Base-by-base conservation (phyloP, 129 eudicot genomes). In the Daucus carota region DNA sequence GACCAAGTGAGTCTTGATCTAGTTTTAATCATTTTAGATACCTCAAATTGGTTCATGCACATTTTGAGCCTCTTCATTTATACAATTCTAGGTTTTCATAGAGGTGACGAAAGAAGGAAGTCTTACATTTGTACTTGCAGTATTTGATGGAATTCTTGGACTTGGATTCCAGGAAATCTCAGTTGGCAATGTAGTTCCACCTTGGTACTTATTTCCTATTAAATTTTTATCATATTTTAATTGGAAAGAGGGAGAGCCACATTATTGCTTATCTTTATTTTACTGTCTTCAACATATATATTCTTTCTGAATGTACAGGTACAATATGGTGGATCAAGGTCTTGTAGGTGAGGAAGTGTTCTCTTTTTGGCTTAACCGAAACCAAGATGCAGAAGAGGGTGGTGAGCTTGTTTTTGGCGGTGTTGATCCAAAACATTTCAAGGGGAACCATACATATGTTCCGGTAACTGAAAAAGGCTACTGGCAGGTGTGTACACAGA, bases 141-240 rank as follows among this genome's bases (percentile, higher is more conserved):
- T 85, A 36, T 88, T 88, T 67, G 92, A 88, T 72, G 92, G 92
- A 43, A 83, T 88, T 34, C 80, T 88, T 68, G 92, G 92, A 66
- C 90, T 88, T 74, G 90, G 89, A 65, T 88, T 85, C 80, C 86
- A 76, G 80, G 82, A 79, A 57, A 76, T 84, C 62, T 80, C 86
- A 32, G 83, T 77, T 42, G 90, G 83, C 12, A 76, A 62, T 28
- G 89, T 80, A 22, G 79, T 81, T 76, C 92, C 89, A 38, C 84
- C 85, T 46, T 87, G 92, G 92, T 87, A 83, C 9, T 70, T 70
- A 16, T 10, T 70, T 22, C 12, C 22, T n/a, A 6, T 40, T 40
- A 0, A 40, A 40, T 40, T 40, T 40, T 40, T 40, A 40, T 40
- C 0, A 40, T 40, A 9, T 5, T 40, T 40, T 6, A 40, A 40